Percentiles rank a stretch among this genome's conserved stretches.
Evolutionary conservation across 495 filamentous ascomycete genomes (phyloP).

Genomic region (Apodospora peruviana): DNA sequence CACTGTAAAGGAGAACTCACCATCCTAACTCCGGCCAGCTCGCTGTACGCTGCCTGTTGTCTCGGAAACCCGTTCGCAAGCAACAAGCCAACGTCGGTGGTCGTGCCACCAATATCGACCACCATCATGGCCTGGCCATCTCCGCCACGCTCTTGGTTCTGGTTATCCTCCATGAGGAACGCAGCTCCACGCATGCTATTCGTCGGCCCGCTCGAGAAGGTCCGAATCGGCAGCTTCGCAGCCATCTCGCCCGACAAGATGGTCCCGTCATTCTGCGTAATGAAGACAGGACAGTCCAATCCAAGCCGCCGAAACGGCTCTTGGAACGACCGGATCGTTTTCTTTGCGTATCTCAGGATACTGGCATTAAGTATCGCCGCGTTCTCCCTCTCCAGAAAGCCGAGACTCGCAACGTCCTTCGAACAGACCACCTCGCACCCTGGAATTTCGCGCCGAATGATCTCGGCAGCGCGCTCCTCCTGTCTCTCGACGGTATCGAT

Average conservation of each 20-base stretch:
- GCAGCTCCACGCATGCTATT: conserved; percentile 55
- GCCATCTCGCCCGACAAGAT: conserved; percentile 44
- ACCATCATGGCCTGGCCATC: conserved; percentile 33
- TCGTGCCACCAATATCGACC: conserved; percentile 48
- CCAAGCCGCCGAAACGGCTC: conserved; percentile 39
- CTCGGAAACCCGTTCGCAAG: conserved; percentile 40
- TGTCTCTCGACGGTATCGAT: conserved; percentile 46
- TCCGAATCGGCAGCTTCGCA: conserved; percentile 45
- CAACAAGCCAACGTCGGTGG: conserved; percentile 39
- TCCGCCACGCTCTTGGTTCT: neutral
- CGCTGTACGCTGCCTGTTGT: conserved; percentile 37
- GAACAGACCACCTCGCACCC: conserved; percentile 45
- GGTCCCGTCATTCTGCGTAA: conserved; percentile 55
- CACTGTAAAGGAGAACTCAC: too few relatives aligned
- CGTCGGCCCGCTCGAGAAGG: conserved; percentile 50
- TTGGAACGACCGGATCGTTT: conserved; percentile 45
- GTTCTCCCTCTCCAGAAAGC: conserved; percentile 53
- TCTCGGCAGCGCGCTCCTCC: conserved; percentile 41
- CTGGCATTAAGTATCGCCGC: conserved; percentile 51
- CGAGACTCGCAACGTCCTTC: conserved; percentile 43
- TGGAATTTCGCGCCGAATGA: conserved; percentile 38
- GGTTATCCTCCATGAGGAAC: conserved; percentile 33
- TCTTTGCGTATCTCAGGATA: conserved; percentile 44
- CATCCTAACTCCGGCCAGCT: conserved; percentile 40
- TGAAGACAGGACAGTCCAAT: conserved; percentile 45